Evolutionary conservation across 768 basidiomycete species (phyloP), one percentile per base, ranked within the genome.

Genomic region (Hygrocybe coccinea): DNA sequence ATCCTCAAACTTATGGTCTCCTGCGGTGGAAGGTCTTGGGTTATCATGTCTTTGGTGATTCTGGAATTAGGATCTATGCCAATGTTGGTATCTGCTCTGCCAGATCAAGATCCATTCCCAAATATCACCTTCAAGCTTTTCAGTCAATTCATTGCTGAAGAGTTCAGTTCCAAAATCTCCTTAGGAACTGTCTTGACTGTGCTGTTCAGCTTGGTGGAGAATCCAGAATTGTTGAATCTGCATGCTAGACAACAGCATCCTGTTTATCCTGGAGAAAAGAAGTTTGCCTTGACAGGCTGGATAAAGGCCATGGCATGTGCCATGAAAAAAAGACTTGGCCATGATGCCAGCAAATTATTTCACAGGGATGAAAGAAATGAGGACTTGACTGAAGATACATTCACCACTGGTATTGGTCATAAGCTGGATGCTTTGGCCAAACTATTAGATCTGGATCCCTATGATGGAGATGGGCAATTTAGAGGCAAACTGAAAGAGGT

Each of bases 181-280:
- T 38, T 54, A 15, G 52, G 19, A 21, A 54, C 52, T 24, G 41
- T 54, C 1, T 15, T 54, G 52, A 44, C 34, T 17, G 21, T 54
- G 6, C 37, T 54, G 21, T 44, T 54, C 37, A 21, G 17, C 41
- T 17, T 54, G 7, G 41, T 38, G 21, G 22, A 12, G n/a, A 54
- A 54, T 43, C 36, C 52, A 12, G 41, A 54, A 5, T 17, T 54
- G 11, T 38, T 54, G 21, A 54, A 54, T 34, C 34, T 54, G 22
- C 52, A 54, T 45, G 37, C 29, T 15, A 17, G 41, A 17, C 52
- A 54, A 34, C 37, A 14, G 33, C 39, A 41, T 41, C 39, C 39
- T 10, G 5, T 5, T 19, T 41, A 41, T 41, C 39, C 14, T 41
- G 39, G 39, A 15, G 39, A 41, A 41, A 41, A 41, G 39, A 41